Evolutionary conservation across 805 yeast genomes (phyloP), one percentile per base, ranked within the genome.

Genomic region (Suhomyces canberraensis): DNA sequence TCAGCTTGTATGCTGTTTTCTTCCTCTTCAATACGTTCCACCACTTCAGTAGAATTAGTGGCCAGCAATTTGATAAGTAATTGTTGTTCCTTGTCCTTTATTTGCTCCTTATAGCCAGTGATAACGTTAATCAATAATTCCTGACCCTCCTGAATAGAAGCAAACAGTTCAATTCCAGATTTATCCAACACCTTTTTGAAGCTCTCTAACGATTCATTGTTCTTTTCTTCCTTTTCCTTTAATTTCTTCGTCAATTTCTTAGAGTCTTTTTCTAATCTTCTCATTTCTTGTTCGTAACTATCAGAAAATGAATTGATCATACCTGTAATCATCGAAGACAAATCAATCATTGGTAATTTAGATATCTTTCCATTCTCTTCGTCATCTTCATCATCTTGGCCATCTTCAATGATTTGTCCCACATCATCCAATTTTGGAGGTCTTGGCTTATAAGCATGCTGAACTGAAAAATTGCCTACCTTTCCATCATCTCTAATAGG

Each of bases 281-380:
- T 71, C 72, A 46, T 78, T 29, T 76, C 61, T 14, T 64, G 55
- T 33, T 78, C 80, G 52, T 80, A 86, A n/a, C 73, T 64, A 14
- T 69, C 74, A 16, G 73, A 45, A 35, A 81, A 60, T n/a, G 76
- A 71, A 36, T 66, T 63, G 1, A 79, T 69, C 56, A 78, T 60
- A 4, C 62, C 61, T 21, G 45, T 44, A 14, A 67, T 42, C 65
- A 68, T 66, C 1, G 56, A 40, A 16, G 64, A 48, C 28, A 66
- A 50, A 42, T 68, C 73, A 16, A 44, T 36, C 48, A 58, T 49
- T 14, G 60, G 61, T 28, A 66, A 41, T 24, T 47, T 55, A 7
- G 38, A 49, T 46, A 35, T 52, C 44, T 4, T 45, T 7, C 9
- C 22, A 35, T 19, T 43, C n/a, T n/a, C n/a, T n/a, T n/a, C n/a